Evolutionary conservation across 2,329 filamentous ascomycete species (phyloP), one percentile per base, ranked within the genome.

Genomic region (Cladosporium sp.): DNA sequence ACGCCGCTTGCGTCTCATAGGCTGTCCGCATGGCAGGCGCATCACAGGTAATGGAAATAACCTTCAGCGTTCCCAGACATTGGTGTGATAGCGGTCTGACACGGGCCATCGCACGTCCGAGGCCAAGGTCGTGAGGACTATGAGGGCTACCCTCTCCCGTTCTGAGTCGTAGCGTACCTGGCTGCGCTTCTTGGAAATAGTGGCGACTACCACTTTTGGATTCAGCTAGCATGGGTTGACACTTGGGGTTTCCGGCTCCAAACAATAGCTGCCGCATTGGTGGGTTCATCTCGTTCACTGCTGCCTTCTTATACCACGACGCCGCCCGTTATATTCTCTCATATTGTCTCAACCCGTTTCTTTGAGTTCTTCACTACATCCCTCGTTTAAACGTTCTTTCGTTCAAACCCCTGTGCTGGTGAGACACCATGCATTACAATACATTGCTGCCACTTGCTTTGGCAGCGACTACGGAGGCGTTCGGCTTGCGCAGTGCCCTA

Each of bases 131-230:
- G 28, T 33, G 18, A 50, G 32, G 13, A 35, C 8, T 9, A 38
- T 8, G 10, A 28, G 48, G 31, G 32, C 41, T 22, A 33, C 38
- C 10, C 22, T 33, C 31, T 31, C 31, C 46, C 32, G 32, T 4
- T 18, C 13, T 37, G 48, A 43, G 37, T 50, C 40, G 48, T 32
- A 43, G 48, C 38, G 48, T 18, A 50, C 6, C 40, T 32, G 43
- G 31, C 32, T 50, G 48, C 40, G 48, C 40, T 43, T 43, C 48
- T 50, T 50, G 48, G 48, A 43, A 16, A 43, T 14, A 31, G 19
- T 42, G 46, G 28, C 38, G 37, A 42, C 38, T 49, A 33, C 48
- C 43, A 37, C 48, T 50, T 50, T 50, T 50, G 48, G 40, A 43
- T 16, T 8, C 48, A 43, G 40, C 48, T 40, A 34, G 35, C 22